These are phyloP conservation scores for Tetrahymena elliotti DNA, from an alignment of 73 alveolate genomes.

Conservation along the genomic window DNA sequence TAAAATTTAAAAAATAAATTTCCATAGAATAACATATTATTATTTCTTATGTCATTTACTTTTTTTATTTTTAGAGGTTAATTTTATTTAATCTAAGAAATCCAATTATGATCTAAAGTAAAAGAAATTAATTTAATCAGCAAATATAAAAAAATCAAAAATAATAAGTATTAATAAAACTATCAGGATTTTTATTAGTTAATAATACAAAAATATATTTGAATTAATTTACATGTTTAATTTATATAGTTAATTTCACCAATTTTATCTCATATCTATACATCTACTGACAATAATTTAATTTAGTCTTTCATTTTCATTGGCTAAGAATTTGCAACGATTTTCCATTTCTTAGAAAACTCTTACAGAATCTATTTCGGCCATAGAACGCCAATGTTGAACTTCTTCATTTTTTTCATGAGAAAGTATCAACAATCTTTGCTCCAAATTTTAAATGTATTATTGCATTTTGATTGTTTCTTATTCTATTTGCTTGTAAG, in stretches of 20 bases:
- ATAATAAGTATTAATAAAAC: no score
- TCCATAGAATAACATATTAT: no score
- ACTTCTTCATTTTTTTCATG: not conserved
- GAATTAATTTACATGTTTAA: no score
- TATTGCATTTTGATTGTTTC: not conserved
- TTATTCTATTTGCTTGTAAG: not conserved
- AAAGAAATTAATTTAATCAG: no score
- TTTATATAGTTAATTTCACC: not conserved
- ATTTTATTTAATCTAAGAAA: no score
- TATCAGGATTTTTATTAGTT: no score
- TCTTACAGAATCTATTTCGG: not conserved
- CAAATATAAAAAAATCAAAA: no score
- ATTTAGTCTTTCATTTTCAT: not conserved
- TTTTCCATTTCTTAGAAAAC: not conserved
- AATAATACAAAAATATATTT: no score
- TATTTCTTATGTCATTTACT: no score
- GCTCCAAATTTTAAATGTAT: not conserved
- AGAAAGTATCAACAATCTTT: not conserved
- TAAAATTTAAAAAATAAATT: no score
- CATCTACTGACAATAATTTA: not conserved
- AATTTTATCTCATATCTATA: not conserved
- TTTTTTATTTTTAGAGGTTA: no score
- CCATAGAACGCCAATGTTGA: not conserved
- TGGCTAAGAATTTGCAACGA: not conserved
- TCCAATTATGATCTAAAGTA: no score